These are phyloP conservation scores for Neofusicoccum laricinum DNA, from an alignment of 2,329 filamentous ascomycete genomes.

Conservation along the genomic window DNA sequence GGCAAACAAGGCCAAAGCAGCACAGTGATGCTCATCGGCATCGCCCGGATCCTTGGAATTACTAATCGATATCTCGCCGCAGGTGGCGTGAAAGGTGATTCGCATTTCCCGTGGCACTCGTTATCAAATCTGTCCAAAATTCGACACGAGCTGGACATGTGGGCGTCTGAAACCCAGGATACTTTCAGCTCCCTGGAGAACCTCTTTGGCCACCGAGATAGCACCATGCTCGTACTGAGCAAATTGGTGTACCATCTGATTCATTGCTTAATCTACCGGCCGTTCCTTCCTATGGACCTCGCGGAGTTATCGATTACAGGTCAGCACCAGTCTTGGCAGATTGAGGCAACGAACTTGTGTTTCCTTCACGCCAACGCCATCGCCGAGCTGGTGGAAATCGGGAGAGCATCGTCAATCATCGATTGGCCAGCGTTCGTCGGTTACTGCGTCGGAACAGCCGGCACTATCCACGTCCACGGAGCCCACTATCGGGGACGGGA, in stretches of 20 bases:
- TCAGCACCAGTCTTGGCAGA: conserved; percentile 89
- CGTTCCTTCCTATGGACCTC: conserved; percentile 81
- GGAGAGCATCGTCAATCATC: conserved; percentile 68
- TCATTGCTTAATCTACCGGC: conserved; percentile 82
- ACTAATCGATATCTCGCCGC: conserved; percentile 82
- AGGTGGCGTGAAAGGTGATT: conserved; percentile 83
- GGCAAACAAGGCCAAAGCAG: conserved; percentile 72
- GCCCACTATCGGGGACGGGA: conserved; percentile 69
- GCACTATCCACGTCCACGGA: conserved; percentile 84
- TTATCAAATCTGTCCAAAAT: conserved; percentile 84
- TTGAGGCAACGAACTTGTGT: conserved; percentile 84
- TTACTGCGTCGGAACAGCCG: conserved; percentile 82
- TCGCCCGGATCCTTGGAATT: conserved; percentile 75
- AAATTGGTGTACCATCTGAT: conserved; percentile 85
- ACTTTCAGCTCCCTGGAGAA: conserved; percentile 73
- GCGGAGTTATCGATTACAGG: conserved; percentile 75
- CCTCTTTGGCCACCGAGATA: conserved; percentile 74
- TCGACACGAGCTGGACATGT: conserved; percentile 77
- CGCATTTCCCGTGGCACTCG: conserved; percentile 87
- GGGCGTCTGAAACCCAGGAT: conserved; percentile 78
- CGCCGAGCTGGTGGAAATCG: conserved; percentile 72
- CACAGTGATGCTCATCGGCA: conserved; percentile 79
- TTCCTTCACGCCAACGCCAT: conserved; percentile 86
- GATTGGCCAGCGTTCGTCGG: conserved; percentile 87
- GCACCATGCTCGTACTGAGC: conserved; percentile 74